phyloP scores from a whole-genome alignment of 495 filamentous ascomycete species.

The Talaromyces borbonicus region DNA sequence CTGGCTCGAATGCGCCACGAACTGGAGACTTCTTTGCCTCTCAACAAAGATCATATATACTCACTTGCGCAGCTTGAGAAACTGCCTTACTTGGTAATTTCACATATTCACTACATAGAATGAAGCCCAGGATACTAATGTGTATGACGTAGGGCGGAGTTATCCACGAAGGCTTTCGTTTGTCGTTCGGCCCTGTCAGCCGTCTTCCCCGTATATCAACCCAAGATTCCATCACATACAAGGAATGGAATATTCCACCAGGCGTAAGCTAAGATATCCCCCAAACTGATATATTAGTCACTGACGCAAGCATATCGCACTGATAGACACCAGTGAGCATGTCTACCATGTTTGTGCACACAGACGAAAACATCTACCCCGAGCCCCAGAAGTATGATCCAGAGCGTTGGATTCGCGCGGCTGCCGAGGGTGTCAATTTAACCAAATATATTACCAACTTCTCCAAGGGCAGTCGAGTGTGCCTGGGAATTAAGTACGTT shows the following conservation, averaged over 20 bases:
- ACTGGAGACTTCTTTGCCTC: constrained; percentile 17
- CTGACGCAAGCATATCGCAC: constrained; percentile 6
- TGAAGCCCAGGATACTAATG: not conserved
- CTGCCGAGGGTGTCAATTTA: constrained; percentile 11
- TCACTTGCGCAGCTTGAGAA: constrained; percentile 27
- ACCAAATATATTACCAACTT: constrained; percentile 18
- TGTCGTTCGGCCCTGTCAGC: constrained; percentile 21
- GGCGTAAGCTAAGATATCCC: constrained; percentile 7
- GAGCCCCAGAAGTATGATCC: constrained; percentile 30
- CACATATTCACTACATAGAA: too few relatives aligned
- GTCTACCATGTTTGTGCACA: constrained; percentile 29
- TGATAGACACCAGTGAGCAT: constrained; percentile 30
- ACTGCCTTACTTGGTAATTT: constrained; percentile 34
- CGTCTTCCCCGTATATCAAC: constrained; percentile 25
- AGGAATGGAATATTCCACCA: constrained; percentile 16
- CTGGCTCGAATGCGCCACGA: constrained; percentile 14
- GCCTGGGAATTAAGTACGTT: constrained; percentile 22
- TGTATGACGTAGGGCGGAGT: constrained; percentile 18
- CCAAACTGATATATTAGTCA: constrained; percentile 12
- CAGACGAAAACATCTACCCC: constrained; percentile 28
- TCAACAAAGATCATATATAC: not conserved
- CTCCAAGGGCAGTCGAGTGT: constrained; percentile 14
- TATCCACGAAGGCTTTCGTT: constrained; percentile 32
- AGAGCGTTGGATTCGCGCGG: constrained; percentile 29
- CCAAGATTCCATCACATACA: constrained; percentile 20